A percentile compares a stretch with the other conserved stretches of the same genome.
Conservation (phyloP, 495 filamentous ascomycete genomes). For the Aspergillus conjunctus region DNA sequence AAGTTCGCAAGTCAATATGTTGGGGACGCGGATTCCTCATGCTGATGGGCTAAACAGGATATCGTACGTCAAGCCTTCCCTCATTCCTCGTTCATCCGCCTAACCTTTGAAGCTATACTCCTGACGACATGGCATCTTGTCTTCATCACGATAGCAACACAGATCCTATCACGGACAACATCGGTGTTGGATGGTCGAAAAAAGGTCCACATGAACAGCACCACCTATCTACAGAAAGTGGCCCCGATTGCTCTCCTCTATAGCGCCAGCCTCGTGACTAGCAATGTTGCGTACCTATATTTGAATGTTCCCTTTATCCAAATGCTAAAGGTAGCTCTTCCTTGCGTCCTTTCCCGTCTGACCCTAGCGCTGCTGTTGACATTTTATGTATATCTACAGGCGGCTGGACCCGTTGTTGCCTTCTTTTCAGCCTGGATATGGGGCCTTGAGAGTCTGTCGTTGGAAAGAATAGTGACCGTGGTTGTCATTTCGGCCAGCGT, state of each 20-base stretch:
- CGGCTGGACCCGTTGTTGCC: conserved; percentile 68
- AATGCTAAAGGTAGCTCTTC: conserved; percentile 68
- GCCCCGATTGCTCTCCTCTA: conserved; percentile 76
- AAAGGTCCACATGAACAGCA: conserved; percentile 67
- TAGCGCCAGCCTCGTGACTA: conserved; percentile 70
- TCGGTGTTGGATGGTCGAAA: conserved; percentile 67
- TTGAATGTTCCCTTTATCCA: conserved; percentile 78
- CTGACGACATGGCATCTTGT: conserved; percentile 78
- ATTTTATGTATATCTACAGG: conserved; percentile 36
- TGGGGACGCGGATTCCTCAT: too few species aligned
- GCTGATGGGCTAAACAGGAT: conserved; percentile 9
- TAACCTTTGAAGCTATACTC: conserved; percentile 46
- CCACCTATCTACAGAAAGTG: conserved; percentile 68
- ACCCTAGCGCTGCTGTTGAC: background rate
- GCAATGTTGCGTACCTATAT: conserved; percentile 74
- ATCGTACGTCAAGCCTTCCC: conserved; percentile 18
- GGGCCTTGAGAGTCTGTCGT: conserved; percentile 60
- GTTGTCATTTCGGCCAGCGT: conserved; percentile 75
- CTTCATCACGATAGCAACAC: conserved; percentile 74
- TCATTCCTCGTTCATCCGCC: too few species aligned
- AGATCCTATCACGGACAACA: conserved; percentile 63
- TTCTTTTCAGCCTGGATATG: conserved; percentile 67
- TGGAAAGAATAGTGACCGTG: conserved; percentile 65
- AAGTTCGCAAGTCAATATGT: background rate
- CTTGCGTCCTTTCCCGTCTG: background rate